phyloP scores from a whole-genome alignment of 2,329 filamentous ascomycete genomes.

The Cytospora paraplurivora region DNA sequence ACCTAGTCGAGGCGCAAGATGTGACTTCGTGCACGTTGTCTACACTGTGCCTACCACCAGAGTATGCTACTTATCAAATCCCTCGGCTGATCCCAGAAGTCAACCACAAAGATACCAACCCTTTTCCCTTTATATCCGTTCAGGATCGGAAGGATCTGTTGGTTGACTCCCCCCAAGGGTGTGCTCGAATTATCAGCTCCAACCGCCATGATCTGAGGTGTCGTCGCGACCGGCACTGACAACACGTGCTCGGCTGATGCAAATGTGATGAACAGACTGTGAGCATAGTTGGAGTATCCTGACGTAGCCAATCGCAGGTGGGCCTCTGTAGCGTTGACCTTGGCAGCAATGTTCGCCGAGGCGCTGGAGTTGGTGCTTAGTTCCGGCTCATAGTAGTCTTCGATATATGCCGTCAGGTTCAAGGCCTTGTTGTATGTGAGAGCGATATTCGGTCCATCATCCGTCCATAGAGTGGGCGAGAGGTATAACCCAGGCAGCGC shows the following conservation, averaged over 20 bases:
- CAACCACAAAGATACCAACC: conserved; percentile 55
- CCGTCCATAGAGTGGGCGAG: conserved; percentile 46
- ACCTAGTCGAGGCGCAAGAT: neutral
- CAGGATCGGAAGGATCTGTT: conserved; percentile 43
- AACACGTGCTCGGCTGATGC: conserved; percentile 46
- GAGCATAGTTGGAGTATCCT: conserved; percentile 29
- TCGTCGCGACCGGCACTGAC: conserved; percentile 41
- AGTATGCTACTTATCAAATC: conserved; percentile 46
- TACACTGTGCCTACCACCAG: neutral
- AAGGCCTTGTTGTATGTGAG: conserved; percentile 44
- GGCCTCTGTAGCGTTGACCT: conserved; percentile 45
- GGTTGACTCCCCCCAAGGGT: conserved; percentile 48
- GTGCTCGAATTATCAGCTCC: conserved; percentile 43
- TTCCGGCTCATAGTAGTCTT: conserved; percentile 50
- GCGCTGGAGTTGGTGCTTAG: conserved; percentile 36
- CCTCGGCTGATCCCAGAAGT: conserved; percentile 50
- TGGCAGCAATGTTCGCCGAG: conserved; percentile 44
- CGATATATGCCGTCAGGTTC: conserved; percentile 47
- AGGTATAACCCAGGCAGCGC: conserved; percentile 50
- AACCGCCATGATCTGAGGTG: conserved; percentile 49
- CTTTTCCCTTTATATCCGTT: conserved; percentile 43
- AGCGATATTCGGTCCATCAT: conserved; percentile 44
- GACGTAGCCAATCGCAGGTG: conserved; percentile 44
- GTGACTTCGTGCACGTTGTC: neutral
- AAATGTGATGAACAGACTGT: conserved; percentile 50